Evolutionary conservation across 2,329 filamentous ascomycete genomes (phyloP), one percentile per base, ranked within the genome.

Genomic region (Cladosporium austrohemisphaericum): DNA sequence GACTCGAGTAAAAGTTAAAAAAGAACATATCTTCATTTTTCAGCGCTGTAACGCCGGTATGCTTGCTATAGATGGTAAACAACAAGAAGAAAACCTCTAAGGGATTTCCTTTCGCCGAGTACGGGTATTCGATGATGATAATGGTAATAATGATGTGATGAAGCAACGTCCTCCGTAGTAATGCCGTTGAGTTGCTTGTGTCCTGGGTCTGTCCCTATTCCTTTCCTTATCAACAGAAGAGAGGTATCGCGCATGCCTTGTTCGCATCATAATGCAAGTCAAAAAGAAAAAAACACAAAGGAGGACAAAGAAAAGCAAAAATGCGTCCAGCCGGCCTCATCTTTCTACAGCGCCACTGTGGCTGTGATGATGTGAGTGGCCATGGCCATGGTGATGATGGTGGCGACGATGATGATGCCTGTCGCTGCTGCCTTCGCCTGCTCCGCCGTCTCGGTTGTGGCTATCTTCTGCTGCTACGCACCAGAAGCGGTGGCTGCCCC

Each of bases 401-500:
- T 61, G 59, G 6, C 37, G 25, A 19, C 47, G 45, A 18, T 48
- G 23, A 36, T 56, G 55, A 19, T 57, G 56, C 32, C 57, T 50
- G 11, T 61, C 59, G 32, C 58, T 57, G 36, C 57, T 53, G 19
- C 44, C 40, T 23, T 49, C 47, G 14, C 33, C 35, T 9, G 14
- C 55, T 28, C 50, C 52, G 18, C 38, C 50, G 35, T 57, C 58
- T 25, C 48, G 48, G 19, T 56, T 55, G 26, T 57, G 52, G 36
- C 55, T 50, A 20, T 64, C 62, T 49, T 78, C 78, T 13, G 87
- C 87, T 52, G 85, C 84, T 51, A 93, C 85, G 68, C 93, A 98
- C 93, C 93, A 98, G 72, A 97, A 94, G 53, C 93, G 84, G 68
- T 98, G 93, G 71, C 90, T 97, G 22, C 93, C 90, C 93, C 93